Conservation (phyloP, 306 rosid genomes). For the Clitoria ternatea region DNA sequence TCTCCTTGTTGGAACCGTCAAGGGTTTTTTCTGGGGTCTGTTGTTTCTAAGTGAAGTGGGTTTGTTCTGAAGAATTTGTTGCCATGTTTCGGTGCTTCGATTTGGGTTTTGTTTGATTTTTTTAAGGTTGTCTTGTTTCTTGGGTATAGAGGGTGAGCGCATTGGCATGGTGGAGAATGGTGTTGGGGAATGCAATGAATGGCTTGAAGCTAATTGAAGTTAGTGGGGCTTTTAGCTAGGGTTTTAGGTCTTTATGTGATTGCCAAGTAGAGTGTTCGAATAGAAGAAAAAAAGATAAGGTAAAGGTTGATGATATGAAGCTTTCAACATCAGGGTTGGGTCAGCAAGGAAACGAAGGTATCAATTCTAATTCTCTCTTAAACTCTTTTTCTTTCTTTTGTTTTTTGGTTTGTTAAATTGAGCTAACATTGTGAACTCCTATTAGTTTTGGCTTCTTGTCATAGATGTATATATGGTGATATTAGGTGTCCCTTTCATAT, state of each 20-base stretch:
- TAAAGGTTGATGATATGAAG: conserved; percentile 76
- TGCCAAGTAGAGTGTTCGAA: too few species aligned
- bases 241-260: conserved; percentile 43
- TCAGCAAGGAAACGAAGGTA: conserved; percentile 91
- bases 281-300: conserved; percentile 21
- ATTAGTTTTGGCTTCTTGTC: conserved; percentile 31
- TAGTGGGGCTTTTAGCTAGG: conserved; percentile 42
- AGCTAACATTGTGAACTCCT: conserved; percentile 25
- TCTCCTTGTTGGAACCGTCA: not conserved
- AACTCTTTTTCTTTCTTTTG: not conserved
- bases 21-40: not conserved
- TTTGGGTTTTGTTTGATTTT: conserved; percentile 43
- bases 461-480: conserved; percentile 5
- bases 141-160: conserved; percentile 32
- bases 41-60: not conserved
- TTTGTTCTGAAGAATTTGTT: conserved; percentile 28
- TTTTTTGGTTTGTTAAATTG: not conserved
- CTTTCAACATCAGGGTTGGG: conserved; percentile 94
- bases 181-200: conserved; percentile 38
- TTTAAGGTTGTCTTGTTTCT: not conserved
- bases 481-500: conserved; percentile 40
- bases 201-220: conserved; percentile 39
- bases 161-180: conserved; percentile 38
- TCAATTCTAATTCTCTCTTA: conserved; percentile 33
- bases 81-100: conserved; percentile 27